Percentiles rank a stretch among this genome's conserved stretches.
These are phyloP conservation scores for Phoenix roebelenii DNA, from an alignment of 176 grass and related monocot species.

Conservation along the genomic window DNA sequence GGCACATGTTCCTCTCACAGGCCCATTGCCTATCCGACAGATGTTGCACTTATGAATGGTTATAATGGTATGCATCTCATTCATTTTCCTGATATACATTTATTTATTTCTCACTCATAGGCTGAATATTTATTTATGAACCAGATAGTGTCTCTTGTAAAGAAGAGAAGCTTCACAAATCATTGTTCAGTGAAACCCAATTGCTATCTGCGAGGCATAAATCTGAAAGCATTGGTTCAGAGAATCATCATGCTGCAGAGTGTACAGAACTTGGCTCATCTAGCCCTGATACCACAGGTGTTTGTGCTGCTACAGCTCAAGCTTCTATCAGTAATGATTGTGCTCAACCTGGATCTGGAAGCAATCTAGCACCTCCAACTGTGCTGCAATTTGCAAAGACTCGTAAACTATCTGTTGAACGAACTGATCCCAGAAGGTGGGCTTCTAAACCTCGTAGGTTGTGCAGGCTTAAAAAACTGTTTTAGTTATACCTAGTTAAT, in stretches of 20 bases:
- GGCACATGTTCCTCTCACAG: constrained; percentile 43
- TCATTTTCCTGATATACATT: not conserved
- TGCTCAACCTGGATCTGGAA: constrained; percentile 30
- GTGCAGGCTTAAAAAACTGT: no score
- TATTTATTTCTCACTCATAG: not conserved
- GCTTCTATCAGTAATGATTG: constrained; percentile 33
- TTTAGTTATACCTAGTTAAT: no score
- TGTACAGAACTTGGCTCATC: constrained; percentile 4
- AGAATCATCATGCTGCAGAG: constrained; percentile 7
- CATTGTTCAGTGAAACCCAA: constrained; percentile 5
- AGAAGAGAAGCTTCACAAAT: constrained; percentile 10
- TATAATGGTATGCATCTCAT: not conserved
- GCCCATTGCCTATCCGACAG: constrained; percentile 11
- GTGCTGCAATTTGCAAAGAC: constrained; percentile 69
- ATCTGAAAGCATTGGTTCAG: constrained; percentile 14
- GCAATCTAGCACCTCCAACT: constrained; percentile 34
- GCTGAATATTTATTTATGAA: not conserved
- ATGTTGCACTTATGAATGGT: constrained; percentile 4
- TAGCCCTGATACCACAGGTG: constrained; percentile 15
- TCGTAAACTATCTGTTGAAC: constrained; percentile 55
- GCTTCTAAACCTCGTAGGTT: constrained; percentile 12
- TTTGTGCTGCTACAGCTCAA: constrained; percentile 26
- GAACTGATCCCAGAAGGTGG: constrained; percentile 58
- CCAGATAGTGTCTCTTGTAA: constrained; percentile 5
- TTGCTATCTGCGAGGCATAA: constrained; percentile 2